These are phyloP conservation scores for Monosporozyma aquatica DNA, from an alignment of 805 yeast genomes.

Conservation along the genomic window DNA sequence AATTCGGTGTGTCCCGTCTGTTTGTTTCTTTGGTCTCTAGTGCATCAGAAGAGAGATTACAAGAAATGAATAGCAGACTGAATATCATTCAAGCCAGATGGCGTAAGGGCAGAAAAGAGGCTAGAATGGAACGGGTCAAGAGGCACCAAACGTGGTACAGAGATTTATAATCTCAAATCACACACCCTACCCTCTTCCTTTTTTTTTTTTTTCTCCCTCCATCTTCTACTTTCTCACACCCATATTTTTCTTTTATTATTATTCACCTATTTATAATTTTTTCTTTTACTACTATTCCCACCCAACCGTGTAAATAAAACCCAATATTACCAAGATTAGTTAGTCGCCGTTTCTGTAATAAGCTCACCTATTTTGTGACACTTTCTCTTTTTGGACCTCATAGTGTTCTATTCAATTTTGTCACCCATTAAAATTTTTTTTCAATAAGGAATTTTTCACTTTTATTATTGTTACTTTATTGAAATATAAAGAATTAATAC, in stretches of 20 bases:
- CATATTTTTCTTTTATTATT: neutral
- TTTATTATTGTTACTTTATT: too few species aligned
- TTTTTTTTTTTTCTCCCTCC: neutral
- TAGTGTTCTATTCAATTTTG: too few species aligned
- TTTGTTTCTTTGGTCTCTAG: conserved; percentile 49
- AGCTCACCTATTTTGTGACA: too few species aligned
- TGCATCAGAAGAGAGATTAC: conserved; percentile 32
- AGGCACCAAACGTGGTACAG: conserved; percentile 58
- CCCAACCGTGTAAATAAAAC: too few species aligned
- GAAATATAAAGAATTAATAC: too few species aligned
- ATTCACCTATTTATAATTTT: too few species aligned
- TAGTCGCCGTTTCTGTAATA: too few species aligned
- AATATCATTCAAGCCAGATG: conserved; percentile 38
- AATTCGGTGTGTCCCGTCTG: conserved; percentile 44
- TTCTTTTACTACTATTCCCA: too few species aligned
- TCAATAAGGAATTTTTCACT: too few species aligned
- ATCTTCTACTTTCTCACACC: neutral
- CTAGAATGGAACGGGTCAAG: conserved; percentile 49
- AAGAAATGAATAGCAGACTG: conserved; percentile 41
- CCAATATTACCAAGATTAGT: too few species aligned
- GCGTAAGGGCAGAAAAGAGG: conserved; percentile 39
- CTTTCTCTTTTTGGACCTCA: too few species aligned
- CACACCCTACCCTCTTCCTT: neutral
- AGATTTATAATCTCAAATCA: conserved; percentile 19
- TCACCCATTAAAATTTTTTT: too few species aligned